Conservation (phyloP, 2,329 filamentous ascomycete species). For the Trichoderma brevicompactum region DNA sequence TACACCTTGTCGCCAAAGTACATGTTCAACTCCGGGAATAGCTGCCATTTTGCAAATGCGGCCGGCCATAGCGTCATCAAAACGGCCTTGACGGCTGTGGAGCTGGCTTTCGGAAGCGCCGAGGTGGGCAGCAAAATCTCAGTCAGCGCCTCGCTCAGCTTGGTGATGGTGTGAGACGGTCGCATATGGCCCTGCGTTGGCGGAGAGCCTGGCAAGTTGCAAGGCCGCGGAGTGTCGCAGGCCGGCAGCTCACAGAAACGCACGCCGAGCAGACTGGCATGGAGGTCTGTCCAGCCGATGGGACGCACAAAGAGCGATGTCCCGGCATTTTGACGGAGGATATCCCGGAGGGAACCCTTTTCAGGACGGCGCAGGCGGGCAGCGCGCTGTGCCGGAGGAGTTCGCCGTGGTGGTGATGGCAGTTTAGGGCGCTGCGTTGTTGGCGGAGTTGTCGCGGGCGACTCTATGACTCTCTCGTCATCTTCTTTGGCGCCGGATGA, state of each 20-base stretch:
- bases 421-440: constrained; percentile 35
- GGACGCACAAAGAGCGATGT: constrained; percentile 56
- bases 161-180: constrained; percentile 50
- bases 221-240: constrained; percentile 49
- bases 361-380: constrained; percentile 47
- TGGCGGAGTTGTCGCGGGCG: constrained; percentile 35
- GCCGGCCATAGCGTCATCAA: constrained; percentile 52
- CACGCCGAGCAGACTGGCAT: constrained; percentile 53
- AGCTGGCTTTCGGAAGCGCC: constrained; percentile 43
- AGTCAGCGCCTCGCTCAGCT: constrained; percentile 50
- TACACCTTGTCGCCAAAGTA: constrained; percentile 55
- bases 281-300: constrained; percentile 60
- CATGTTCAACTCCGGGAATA: constrained; percentile 51
- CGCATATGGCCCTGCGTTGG: constrained; percentile 44
- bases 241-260: constrained; percentile 50
- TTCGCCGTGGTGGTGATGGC: constrained; percentile 27
- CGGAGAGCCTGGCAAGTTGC: constrained; percentile 39
- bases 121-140: constrained; percentile 46
- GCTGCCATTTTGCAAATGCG: constrained; percentile 39
- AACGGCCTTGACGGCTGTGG: constrained; percentile 49
- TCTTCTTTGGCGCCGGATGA: constrained; percentile 13
- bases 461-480: neutral
- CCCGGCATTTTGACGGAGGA: constrained; percentile 55
- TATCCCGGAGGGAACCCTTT: constrained; percentile 56
- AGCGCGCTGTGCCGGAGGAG: constrained; percentile 20